Conservation (phyloP, 164 flowering plant species). For the Piper betle region DNA sequence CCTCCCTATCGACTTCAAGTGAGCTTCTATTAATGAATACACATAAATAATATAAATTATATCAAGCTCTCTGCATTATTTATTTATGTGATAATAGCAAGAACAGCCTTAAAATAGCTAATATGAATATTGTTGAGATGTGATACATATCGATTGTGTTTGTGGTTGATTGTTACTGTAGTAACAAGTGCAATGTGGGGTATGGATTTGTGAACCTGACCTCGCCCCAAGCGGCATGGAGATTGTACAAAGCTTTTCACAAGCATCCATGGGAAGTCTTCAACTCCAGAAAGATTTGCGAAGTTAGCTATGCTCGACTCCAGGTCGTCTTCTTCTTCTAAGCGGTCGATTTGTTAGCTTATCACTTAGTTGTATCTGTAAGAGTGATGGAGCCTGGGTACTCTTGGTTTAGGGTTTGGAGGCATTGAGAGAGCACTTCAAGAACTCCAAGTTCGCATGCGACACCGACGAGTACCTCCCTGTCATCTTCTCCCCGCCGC, state of each 20-base stretch:
- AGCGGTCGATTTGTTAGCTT: no score
- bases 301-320: slow-evolving; percentile 80
- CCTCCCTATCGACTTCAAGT: slow-evolving; percentile 96
- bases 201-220: slow-evolving; percentile 96
- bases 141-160: neutral
- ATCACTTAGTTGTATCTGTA: no score
- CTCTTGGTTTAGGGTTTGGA: slow-evolving; percentile 81
- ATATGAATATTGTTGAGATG: no score
- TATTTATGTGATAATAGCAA: no score
- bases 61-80: neutral
- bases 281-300: slow-evolving; percentile 83
- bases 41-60: no score
- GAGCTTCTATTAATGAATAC: no score
- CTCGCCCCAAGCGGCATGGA: slow-evolving; percentile 66
- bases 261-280: slow-evolving; percentile 81
- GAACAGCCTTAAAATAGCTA: no score
- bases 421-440: slow-evolving; percentile 81
- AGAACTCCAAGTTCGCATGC: slow-evolving; percentile 81
- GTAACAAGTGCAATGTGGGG: slow-evolving; percentile 97
- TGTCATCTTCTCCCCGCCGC: slow-evolving; percentile 72
- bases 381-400: no score
- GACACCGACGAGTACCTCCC: slow-evolving; percentile 74
- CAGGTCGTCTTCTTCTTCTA: slow-evolving; percentile 43
- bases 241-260: slow-evolving; percentile 80
- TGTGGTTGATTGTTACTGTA: slow-evolving; percentile 9